Conservation (phyloP, 345 rosid genomes). For the Turnera subulata region DNA sequence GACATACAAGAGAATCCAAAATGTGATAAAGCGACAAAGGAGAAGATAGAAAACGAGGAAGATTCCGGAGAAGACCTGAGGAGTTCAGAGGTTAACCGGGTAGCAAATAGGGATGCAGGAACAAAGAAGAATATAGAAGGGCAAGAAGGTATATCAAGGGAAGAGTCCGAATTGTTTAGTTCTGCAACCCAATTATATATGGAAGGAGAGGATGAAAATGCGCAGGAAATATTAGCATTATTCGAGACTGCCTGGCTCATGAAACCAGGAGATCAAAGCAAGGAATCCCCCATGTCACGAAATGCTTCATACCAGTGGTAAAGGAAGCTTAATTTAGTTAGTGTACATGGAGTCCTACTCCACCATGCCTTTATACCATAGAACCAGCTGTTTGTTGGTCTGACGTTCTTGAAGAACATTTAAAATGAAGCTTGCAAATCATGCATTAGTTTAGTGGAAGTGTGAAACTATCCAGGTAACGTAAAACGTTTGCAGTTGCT, state of each 20-base stretch:
- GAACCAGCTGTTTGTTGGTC: too few relatives aligned
- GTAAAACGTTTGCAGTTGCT: too few relatives aligned
- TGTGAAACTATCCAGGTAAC: too few relatives aligned
- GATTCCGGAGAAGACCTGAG: neutral
- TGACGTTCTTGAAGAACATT: too few relatives aligned
- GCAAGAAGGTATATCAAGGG: neutral
- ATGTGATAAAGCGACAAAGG: neutral
- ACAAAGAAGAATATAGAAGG: neutral
- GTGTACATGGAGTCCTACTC: neutral
- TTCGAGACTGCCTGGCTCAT: constrained; percentile 54
- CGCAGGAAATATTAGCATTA: constrained; percentile 34
- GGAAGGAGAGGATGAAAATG: constrained; percentile 14
- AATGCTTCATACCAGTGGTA: constrained; percentile 15
- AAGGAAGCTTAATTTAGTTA: neutral
- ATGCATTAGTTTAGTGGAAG: too few relatives aligned
- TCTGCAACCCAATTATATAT: too few relatives aligned
- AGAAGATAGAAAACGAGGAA: neutral
- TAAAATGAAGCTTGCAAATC: too few relatives aligned
- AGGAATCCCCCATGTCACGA: constrained; percentile 14
- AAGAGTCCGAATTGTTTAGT: too few relatives aligned
- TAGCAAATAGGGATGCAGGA: neutral
- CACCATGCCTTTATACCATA: too few relatives aligned
- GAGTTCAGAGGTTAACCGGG: neutral
- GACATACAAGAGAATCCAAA: too few relatives aligned
- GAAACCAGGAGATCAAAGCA: constrained; percentile 25